Evolutionary conservation across 2,329 filamentous ascomycete genomes (phyloP), one percentile per base, ranked within the genome.

Genomic region (Claviceps citrina): DNA sequence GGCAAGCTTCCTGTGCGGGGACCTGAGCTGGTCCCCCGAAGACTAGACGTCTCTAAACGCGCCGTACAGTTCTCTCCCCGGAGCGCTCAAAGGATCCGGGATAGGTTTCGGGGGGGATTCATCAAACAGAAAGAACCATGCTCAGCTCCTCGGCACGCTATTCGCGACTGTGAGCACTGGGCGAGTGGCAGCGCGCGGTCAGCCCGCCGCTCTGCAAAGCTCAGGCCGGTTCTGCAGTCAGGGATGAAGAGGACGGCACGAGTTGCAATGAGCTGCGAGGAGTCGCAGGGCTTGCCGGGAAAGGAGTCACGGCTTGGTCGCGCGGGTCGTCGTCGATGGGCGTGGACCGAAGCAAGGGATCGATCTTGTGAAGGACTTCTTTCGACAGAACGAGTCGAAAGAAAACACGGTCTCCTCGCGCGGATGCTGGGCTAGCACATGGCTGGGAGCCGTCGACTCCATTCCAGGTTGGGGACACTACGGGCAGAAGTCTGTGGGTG

Each of bases 21-120:
- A 59, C 58, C 59, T 45, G 45, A 37, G 43, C 30, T 49, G 58
- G 60, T 54, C 56, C 58, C 58, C 59, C 52, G 40, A 36, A 49
- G 40, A 42, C 40, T 39, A 41, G 42, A 39, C 41, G 48, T 52
- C 44, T 44, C 45, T n/a, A 45, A 49, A 51, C 53, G 52, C 54
- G 54, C 51, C 51, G 40, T 27, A 28, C 19, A 24, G 19, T 18
- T 24, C 24, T 31, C 32, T 31, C 31, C 27, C 33, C 28, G 31
- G 8, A 39, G 26, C 9, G 12, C 15, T 7, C 5, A 9, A 31
- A n/a, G 16, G n/a, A n/a, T 35, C 3, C 12, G 25, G n/a, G 4
- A 34, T 9, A 28, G 18, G 13, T n/a, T 16, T 19, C 7, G 35
- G 25, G 25, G 8, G 30, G 18, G 16, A 16, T 12, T 32, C 44